Evolutionary conservation across 2,329 filamentous ascomycete genomes (phyloP).

Genomic region (Xylaria sp.): DNA sequence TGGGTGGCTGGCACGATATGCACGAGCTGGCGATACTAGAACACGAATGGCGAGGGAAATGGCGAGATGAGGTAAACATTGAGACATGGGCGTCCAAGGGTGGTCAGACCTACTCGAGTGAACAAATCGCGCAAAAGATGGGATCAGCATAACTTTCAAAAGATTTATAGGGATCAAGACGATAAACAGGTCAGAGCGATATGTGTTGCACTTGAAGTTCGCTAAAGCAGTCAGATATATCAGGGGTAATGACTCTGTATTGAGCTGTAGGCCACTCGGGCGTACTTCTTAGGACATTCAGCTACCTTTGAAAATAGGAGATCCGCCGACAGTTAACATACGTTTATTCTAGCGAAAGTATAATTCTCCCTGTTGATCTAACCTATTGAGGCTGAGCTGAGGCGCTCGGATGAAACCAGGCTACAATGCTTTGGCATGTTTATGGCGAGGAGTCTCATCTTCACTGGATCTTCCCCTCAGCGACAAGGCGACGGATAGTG

Average conservation of each 20-base stretch:
- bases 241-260: slow-evolving; percentile 15
- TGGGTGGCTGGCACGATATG: slow-evolving; percentile 33
- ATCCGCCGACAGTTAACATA: background rate
- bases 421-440: background rate
- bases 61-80: background rate
- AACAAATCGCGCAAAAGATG: slow-evolving; percentile 31
- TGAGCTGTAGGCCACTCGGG: slow-evolving; percentile 20
- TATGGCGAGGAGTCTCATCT: background rate
- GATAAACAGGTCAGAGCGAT: background rate
- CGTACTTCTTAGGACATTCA: slow-evolving; percentile 10
- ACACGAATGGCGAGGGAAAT: slow-evolving; percentile 31
- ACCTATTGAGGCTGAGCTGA: background rate
- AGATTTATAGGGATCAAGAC: background rate
- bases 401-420: background rate
- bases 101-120: slow-evolving; percentile 19
- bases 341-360: background rate
- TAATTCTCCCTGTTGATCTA: slow-evolving; percentile 4
- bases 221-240: background rate
- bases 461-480: slow-evolving; percentile 44
- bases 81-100: slow-evolving; percentile 15
- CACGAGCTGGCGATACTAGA: slow-evolving; percentile 37
- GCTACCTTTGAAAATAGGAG: slow-evolving; percentile 3
- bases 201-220: background rate
- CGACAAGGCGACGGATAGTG: slow-evolving; percentile 47
- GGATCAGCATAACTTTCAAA: slow-evolving; percentile 17